Evolutionary conservation across 2,329 filamentous ascomycete genomes (phyloP), one percentile per base, ranked within the genome.

Genomic region (Apiospora marii): DNA sequence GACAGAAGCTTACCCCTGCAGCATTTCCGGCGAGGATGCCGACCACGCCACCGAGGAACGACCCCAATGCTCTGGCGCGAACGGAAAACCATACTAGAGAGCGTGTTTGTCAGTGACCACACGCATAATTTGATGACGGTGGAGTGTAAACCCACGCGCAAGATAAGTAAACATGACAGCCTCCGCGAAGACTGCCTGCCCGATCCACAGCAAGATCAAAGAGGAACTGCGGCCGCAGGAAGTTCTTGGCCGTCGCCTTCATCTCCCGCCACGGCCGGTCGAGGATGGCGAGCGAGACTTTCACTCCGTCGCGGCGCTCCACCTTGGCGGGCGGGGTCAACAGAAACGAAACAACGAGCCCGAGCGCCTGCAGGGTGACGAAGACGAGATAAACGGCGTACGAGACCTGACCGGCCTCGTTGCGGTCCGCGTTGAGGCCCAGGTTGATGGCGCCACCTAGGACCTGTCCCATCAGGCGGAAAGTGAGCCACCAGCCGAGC

Each of bases 101-200:
- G 14, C 46, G 76, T 37, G 78, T 49, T 51, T 37, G 78, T 49
- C 49, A 37, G n/a, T 22, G 5, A 4, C 24, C 1, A 12, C 19
- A 13, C 8, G 1, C 14, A 27, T 16, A 61, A 49, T 1, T 22
- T 74, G n/a, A 10, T 1, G 41, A 7, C 5, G 4, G 22, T 6
- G 27, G 6, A 10, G 34, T 19, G 3, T 6, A 2, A 34, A 80
- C 82, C 76, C 70, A 83, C 85, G 74, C 12, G 86, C 85, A 10
- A 92, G 83, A 73, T 92, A 94, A 0, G 92, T 94, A 79, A 92
- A 93, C 80, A 92, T 93, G 0, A 94, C 91, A 0, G 92, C 90
- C 79, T 94, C 92, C 0, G 91, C 83, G 78, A 92, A 94, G 0
- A 93, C 92, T 0, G 90, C 90, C 75, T 94, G 91, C 1, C 90